Evolutionary conservation across 2,329 filamentous ascomycete species (phyloP).

Genomic region (Epichloe elymi): DNA sequence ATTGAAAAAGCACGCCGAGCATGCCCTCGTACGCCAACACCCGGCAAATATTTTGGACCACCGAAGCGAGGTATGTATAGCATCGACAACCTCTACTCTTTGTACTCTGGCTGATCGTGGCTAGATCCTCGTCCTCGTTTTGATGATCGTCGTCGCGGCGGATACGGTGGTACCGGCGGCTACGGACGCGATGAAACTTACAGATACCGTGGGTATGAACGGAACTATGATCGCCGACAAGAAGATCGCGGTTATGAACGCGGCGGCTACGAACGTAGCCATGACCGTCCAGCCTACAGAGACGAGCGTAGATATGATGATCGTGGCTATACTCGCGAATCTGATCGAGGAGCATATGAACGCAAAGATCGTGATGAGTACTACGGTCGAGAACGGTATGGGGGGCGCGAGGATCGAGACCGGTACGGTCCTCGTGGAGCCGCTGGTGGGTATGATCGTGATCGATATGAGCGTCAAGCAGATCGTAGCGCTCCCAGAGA

Average conservation of each 20-base stretch:
- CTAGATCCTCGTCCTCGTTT: constrained; percentile 30
- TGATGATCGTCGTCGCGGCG: constrained; percentile 53
- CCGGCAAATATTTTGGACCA: constrained; percentile 97
- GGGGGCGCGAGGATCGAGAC: constrained; percentile 32
- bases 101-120: background rate
- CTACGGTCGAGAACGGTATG: constrained; percentile 26
- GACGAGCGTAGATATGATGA: constrained; percentile 34
- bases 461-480: constrained; percentile 34
- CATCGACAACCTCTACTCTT: background rate
- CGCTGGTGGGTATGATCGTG: constrained; percentile 33
- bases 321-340: constrained; percentile 37
- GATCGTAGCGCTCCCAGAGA: constrained; percentile 28
- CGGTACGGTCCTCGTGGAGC: constrained; percentile 25
- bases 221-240: constrained; percentile 30
- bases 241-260: constrained; percentile 32
- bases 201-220: constrained; percentile 36
- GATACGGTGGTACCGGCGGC: constrained; percentile 33
- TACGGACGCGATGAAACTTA: constrained; percentile 44
- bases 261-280: constrained; percentile 36
- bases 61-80: constrained; percentile 76
- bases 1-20: constrained; percentile 97
- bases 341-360: constrained; percentile 43
- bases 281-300: constrained; percentile 16
- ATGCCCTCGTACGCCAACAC: constrained; percentile 87
- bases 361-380: constrained; percentile 33